Evolutionary conservation across 2,329 filamentous ascomycete species (phyloP), one percentile per base, ranked within the genome.

Genomic region (Trichoderma afroharzianum): DNA sequence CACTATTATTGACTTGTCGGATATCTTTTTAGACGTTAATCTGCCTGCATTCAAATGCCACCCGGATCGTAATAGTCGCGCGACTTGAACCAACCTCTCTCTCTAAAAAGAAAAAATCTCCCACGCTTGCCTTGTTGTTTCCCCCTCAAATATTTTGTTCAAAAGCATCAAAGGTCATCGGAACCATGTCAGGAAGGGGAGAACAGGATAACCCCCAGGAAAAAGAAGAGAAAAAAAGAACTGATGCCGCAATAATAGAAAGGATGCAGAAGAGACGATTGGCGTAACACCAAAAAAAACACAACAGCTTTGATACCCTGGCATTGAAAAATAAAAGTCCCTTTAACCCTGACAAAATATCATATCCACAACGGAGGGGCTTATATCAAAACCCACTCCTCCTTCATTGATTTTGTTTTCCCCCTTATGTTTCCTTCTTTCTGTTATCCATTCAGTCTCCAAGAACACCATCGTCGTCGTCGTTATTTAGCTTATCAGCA

Each of bases 401-500:
- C 55, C 50, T 50, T 30, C 30, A 15, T 55, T 33, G 28, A 50
- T 53, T 73, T 80, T 30, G 21, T 9, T 28, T 70, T 61, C 53
- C 50, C 67, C 24, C 24, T 24, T 58, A 33, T 62, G 12, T 61
- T 58, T 33, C 9, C 39, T 57, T 36, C 21, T 33, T 28, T 66
- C 30, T 71, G 72, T 80, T 24, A 21, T 12, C 32, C 59, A 69
- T 72, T 80, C 77, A 86, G 73, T 86, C 85, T 24, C 85, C 85
- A 53, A 86, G 76, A 73, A 85, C 78, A 72, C 81, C 81, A 68
- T 85, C 84, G 71, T 85, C 83, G 72, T 79, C 81, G 64, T 83
- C 83, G 72, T 83, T 79, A 74, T 76, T 75, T 66, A 73, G 74
- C 73, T 72, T 75, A 72, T 76, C 77, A 68, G 75, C 76, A 64